Conservation (phyloP, 2,329 filamentous ascomycete species). For the Colletotrichum abscissum region DNA sequence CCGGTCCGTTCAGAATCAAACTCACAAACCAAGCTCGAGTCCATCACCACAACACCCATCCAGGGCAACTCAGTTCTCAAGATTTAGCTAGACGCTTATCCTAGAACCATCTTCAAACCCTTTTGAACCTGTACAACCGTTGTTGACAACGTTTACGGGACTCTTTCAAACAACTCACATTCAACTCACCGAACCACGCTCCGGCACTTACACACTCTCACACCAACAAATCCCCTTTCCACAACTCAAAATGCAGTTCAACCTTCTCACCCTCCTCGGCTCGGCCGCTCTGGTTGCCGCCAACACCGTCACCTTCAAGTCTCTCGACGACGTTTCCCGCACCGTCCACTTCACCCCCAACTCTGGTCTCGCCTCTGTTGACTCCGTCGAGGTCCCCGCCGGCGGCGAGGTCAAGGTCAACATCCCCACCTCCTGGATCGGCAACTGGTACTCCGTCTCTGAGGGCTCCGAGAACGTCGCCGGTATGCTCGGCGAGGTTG, state of each 20-base stretch:
- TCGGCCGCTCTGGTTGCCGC: slow-evolving; percentile 53
- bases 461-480: slow-evolving; percentile 53
- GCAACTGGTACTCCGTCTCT: slow-evolving; percentile 63
- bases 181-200: slow-evolving; percentile 26
- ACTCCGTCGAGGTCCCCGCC: slow-evolving; percentile 52
- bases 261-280: slow-evolving; percentile 54
- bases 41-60: slow-evolving; percentile 23
- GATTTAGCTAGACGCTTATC: slow-evolving; percentile 27
- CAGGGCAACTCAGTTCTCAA: slow-evolving; percentile 17
- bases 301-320: slow-evolving; percentile 68
- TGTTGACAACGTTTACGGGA: slow-evolving; percentile 30
- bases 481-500: slow-evolving; percentile 66
- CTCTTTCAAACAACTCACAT: slow-evolving; percentile 19
- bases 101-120: background rate
- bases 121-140: slow-evolving; percentile 22
- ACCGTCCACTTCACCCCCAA: slow-evolving; percentile 63
- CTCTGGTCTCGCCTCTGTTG: slow-evolving; percentile 48
- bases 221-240: slow-evolving; percentile 1
- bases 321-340: slow-evolving; percentile 63
- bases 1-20: slow-evolving; percentile 18
- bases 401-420: slow-evolving; percentile 52
- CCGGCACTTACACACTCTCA: slow-evolving; percentile 23
- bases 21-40: slow-evolving; percentile 24
- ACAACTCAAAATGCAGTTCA: slow-evolving; percentile 65
- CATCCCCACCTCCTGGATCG: slow-evolving; percentile 58